Conservation (phyloP, 2,329 filamentous ascomycete genomes). For the Parastagonospora nodorum region DNA sequence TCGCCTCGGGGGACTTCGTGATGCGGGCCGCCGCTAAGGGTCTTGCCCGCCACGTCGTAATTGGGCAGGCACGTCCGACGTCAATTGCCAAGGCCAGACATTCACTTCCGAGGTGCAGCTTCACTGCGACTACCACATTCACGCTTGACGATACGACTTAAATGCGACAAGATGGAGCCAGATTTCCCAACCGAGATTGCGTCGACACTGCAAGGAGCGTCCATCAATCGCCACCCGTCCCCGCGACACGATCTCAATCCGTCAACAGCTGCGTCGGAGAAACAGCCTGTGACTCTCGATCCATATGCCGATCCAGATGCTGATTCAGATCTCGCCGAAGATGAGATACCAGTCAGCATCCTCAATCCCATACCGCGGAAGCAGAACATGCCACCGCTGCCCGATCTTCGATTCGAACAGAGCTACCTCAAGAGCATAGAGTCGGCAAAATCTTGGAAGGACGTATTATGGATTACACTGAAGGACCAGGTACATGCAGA, state of each 20-base stretch:
- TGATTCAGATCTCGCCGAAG: slow-evolving; percentile 60
- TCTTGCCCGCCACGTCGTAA: slow-evolving; percentile 13
- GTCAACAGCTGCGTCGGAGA: slow-evolving; percentile 72
- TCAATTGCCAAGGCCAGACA: slow-evolving; percentile 30
- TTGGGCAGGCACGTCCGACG: slow-evolving; percentile 22
- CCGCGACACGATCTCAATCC: slow-evolving; percentile 78
- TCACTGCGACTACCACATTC: slow-evolving; percentile 2
- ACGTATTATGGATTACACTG: slow-evolving; percentile 80
- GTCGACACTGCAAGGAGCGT: slow-evolving; percentile 79
- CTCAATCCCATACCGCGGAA: slow-evolving; percentile 61
- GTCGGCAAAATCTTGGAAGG: slow-evolving; percentile 77
- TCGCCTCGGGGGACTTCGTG: slow-evolving; percentile 13
- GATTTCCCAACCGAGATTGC: slow-evolving; percentile 71
- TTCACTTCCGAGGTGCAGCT: slow-evolving; percentile 13
- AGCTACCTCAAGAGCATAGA: slow-evolving; percentile 93
- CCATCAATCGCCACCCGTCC: slow-evolving; percentile 75
- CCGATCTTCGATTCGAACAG: slow-evolving; percentile 94
- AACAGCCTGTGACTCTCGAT: slow-evolving; percentile 61
- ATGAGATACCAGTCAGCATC: slow-evolving; percentile 72
- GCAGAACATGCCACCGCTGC: slow-evolving; percentile 69
- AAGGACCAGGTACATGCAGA: slow-evolving; percentile 75
- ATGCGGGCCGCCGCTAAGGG: slow-evolving; percentile 20
- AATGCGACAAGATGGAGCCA: slow-evolving; percentile 54
- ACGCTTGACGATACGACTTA: neutral
- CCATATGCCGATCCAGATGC: slow-evolving; percentile 47